Base-by-base conservation (phyloP, 495 filamentous ascomycete species). In the Trichoderma parareesei region DNA sequence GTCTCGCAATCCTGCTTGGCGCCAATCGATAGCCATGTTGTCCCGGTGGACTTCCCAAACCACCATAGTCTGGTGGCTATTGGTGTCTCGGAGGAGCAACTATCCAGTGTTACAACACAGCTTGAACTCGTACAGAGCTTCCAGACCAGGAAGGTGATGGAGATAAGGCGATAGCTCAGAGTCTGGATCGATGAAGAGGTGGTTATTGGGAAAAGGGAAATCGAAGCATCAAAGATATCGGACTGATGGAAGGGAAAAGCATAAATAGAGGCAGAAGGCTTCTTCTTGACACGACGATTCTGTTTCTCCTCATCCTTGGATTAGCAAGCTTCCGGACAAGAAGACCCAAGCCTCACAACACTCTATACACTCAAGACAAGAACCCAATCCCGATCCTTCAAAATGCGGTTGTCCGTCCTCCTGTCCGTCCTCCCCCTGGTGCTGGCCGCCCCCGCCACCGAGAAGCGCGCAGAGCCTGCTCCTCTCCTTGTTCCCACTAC, bases 401-500 rank as follows among this genome's bases (percentile, higher is more conserved):
- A 67, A 33, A 75, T 74, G 72, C 71, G 68, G 64, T 66, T 66
- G 42, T 49, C 68, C 55, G 38, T 62, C 55, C 55, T 74, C 66
- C 60, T 74, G 42, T 65, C 72, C 44, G 64, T 75, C 42, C 61
- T 74, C 66, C 71, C 72, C 61, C 41, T 74, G 65, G 72, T 67
- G 69, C 59, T 71, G 60, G 73, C 71, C 65, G 72, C 72, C 60
- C 73, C 73, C 33, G 72, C 72, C 16, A 40, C 16, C 62, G 33
- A 40, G 60, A 74, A 69, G 65, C 68, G 71, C 37, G 61, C 68
- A 20, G 64, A 67, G 55, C 48, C 27, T 5, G 63, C 63, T 35
- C 71, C 73, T 43, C 68, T 75, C n/a, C 53, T 71, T 66, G 66
- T 68, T 68, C 71, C 73, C 4, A 68, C 71, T 55, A 64, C 63